Conservation (phyloP, 163 green algal species). For the Scenedesmus sp. region DNA sequence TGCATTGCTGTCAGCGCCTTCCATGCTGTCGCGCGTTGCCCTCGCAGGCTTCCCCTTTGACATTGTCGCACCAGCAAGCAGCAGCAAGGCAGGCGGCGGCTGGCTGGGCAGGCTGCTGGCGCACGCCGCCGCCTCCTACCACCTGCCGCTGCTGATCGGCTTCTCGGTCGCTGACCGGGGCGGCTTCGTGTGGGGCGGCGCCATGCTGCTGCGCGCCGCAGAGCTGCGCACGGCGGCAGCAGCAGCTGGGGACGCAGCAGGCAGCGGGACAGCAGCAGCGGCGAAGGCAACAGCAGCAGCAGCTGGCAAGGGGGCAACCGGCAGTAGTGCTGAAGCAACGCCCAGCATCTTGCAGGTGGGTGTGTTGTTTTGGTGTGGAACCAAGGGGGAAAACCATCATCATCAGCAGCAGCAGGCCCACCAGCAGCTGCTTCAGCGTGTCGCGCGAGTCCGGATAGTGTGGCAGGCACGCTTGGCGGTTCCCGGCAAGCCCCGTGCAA, state of each 20-base stretch:
- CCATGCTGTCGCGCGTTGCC: background rate
- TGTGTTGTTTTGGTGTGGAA: background rate
- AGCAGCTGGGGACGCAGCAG: conserved; percentile 39
- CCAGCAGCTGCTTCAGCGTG: too few species aligned
- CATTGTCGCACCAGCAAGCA: conserved; percentile 56
- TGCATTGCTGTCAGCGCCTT: too few species aligned
- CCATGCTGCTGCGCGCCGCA: conserved; percentile 81
- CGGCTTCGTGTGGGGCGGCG: conserved; percentile 92
- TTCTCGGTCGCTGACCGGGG: conserved; percentile 77
- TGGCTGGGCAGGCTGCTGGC: conserved; percentile 59
- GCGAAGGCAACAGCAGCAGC: background rate
- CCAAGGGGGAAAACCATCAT: too few species aligned
- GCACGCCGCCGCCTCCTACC: conserved; percentile 86
- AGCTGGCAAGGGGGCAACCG: background rate
- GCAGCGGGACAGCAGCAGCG: background rate
- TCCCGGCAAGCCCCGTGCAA: too few species aligned
- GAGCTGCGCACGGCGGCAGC: conserved; percentile 56
- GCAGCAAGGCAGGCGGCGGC: conserved; percentile 13
- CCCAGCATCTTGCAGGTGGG: conserved; percentile 34
- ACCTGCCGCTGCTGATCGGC: conserved; percentile 89
- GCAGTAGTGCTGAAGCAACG: background rate
- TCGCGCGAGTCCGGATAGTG: too few species aligned
- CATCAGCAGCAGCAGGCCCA: background rate
- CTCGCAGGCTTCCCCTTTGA: conserved; percentile 93
- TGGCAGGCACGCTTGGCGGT: too few species aligned